phyloP scores from a whole-genome alignment of 371 early-diverging fungal genomes.

The Rhizopus delemar region DNA sequence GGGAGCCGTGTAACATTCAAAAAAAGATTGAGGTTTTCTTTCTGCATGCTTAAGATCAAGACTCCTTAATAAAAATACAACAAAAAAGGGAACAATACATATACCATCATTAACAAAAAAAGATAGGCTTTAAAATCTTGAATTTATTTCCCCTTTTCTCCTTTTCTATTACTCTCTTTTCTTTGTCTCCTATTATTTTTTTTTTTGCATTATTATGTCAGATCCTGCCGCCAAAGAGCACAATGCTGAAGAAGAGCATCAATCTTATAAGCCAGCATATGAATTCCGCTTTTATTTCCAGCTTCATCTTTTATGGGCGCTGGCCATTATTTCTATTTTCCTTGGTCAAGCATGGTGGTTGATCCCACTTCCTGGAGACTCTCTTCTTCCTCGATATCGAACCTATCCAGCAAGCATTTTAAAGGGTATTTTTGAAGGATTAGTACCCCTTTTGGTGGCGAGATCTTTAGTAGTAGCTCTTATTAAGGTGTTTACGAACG shows the following conservation, averaged over 20 bases:
- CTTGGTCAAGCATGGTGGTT: slow-evolving; percentile 21
- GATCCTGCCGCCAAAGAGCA: background rate
- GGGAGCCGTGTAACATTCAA: background rate
- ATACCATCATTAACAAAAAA: background rate
- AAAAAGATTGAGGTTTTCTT: background rate
- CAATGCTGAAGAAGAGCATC: background rate
- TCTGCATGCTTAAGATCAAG: background rate
- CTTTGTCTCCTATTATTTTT: background rate
- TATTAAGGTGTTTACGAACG: slow-evolving; percentile 11
- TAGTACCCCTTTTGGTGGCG: slow-evolving; percentile 8
- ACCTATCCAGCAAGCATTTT: slow-evolving; percentile 23
- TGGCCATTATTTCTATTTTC: slow-evolving; percentile 14
- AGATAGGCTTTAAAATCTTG: background rate
- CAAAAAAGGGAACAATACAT: slow-evolving; percentile 6
- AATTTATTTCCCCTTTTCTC: background rate
- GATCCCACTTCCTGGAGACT: slow-evolving; percentile 19
- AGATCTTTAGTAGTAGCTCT: slow-evolving; percentile 18
- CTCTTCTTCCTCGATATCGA: slow-evolving; percentile 13
- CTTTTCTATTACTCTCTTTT: background rate
- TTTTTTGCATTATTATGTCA: background rate
- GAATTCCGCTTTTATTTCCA: background rate
- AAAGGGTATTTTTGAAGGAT: slow-evolving; percentile 10
- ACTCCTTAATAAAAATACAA: background rate
- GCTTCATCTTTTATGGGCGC: slow-evolving; percentile 10
- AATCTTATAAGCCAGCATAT: background rate